Conservation (phyloP, 1,284 basidiomycete genomes). For the Phylloboletellus chloephorus region DNA sequence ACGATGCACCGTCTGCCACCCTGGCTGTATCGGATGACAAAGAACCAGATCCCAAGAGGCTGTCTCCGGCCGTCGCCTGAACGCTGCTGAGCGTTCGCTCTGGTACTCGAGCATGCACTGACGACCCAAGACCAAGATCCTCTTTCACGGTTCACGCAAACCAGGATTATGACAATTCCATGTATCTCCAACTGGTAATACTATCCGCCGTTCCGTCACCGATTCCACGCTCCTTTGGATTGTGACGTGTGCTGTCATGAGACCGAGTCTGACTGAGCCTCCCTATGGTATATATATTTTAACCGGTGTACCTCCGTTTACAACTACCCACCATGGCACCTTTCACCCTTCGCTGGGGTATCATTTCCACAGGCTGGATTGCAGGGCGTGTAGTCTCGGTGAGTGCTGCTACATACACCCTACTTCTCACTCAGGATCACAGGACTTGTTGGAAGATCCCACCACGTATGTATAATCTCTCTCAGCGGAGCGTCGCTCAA, state of each 20-base stretch:
- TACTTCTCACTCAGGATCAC: not conserved
- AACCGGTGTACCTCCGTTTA: not conserved
- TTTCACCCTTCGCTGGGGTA: conserved; percentile 39
- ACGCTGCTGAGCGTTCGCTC: not conserved
- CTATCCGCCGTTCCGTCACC: not conserved
- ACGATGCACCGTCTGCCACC: conserved; percentile 7
- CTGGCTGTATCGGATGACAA: conserved; percentile 1
- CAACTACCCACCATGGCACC: conserved; percentile 15
- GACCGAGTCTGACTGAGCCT: not conserved
- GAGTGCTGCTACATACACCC: not conserved
- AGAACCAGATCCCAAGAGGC: conserved; percentile 17
- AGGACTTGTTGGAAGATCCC: conserved; percentile 42
- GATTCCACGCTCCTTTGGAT: not conserved
- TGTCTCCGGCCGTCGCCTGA: conserved; percentile 11
- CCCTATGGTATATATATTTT: conserved; percentile 4
- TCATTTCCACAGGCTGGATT: conserved; percentile 41
- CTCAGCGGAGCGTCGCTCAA: not conserved
- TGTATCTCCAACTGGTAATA: conserved; percentile 7
- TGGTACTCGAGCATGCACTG: not conserved
- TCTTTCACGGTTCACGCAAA: not conserved
- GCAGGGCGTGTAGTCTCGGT: conserved; percentile 39
- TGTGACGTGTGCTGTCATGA: conserved; percentile 8
- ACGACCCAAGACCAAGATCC: not conserved
- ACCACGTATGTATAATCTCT: conserved; percentile 32
- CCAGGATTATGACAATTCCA: conserved; percentile 1